Evolutionary conservation across 331 rosid species (phyloP), one percentile per base, ranked within the genome.

Genomic region (Stylosanthes scabra): DNA sequence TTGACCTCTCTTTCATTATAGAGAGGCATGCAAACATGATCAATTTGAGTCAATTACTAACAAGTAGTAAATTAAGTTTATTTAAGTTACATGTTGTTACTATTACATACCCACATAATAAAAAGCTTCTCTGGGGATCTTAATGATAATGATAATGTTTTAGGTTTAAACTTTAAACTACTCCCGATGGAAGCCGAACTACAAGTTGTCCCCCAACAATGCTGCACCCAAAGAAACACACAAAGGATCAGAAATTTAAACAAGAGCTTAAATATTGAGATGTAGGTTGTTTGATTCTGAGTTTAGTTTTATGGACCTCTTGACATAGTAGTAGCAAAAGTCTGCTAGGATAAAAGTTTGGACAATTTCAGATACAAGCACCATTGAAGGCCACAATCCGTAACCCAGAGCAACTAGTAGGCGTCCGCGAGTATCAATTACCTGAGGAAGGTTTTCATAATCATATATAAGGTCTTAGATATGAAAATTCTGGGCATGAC

Each of bases 291-390:
- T 40, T 47, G 66, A 55, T 59, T 27, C 28, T 54, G 34, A 58
- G 69, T 7, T 63, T 65, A 28, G 25, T 31, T 3, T 31, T 42
- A 62, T 71, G 45, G 57, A 90, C 96, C 96, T 90, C 76, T 84
- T 88, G 68, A 90, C 82, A 67, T 90, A 90, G 84, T 90, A 90
- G 81, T 90, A 90, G 82, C 96, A 90, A 78, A 90, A 90, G 78
- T 90, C 96, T 15, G 96, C 91, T 20, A 90, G 93, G 71, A 90
- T 88, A 71, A 86, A 86, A 11, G 96, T 90, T 85, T 90, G 96
- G 70, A 90, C 85, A 55, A 88, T 79, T 80, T 90, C 96, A 8
- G 96, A 88, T 68, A 90, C 47, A 28, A 90, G 96, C 50, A 90
- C 96, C 89, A 84, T 76, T 16, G 82, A 75, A 46, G 96, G 96